Base-by-base conservation (phyloP, 805 yeast species). In the Candida tallmaniae region DNA sequence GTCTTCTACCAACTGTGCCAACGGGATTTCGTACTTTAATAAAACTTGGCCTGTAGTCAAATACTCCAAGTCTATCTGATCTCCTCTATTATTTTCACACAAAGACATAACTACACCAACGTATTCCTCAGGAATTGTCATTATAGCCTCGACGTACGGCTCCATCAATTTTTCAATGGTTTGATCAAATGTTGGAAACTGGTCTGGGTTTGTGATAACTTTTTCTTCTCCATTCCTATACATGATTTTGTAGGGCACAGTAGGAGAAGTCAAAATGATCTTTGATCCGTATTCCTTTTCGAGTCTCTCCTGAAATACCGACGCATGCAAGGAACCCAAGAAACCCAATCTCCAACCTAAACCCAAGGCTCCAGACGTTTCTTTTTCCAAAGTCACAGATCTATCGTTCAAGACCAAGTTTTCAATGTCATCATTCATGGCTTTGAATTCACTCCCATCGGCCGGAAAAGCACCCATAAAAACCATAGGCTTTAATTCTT, bases 341-440 rank as follows among this genome's bases (percentile, higher is more conserved):
- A 90, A 90, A 1, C 98, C 98, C 23, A 90, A 62, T 58, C 97
- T 76, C 98, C 98, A 90, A 23, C 98, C 98, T 51, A 89, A 93
- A 0, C 98, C 98, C 38, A 90, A 65, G 0, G 97, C 97, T 52
- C 80, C 83, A 0, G 97, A 89, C 0, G 95, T 85, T 49, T 90
- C 97, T 48, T 89, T 77, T 48, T 84, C 88, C 32, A 90, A 67
- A 0, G 93, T 78, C 2, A 93, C 97, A 1, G 96, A 82, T 48
- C 97, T 75, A 53, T 90, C 98, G 54, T 90, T 90, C 39, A 93
- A 65, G 5, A 90, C 95, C 44, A 90, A 67, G 50, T 87, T 88
- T 48, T 82, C 85, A 58, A 90, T 78, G 54, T 88, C 82, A 48
- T 93, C 97, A 51, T 93, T 95, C 67, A 90, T 70, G 18, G 75